Percentiles rank a stretch among this genome's conserved stretches.
Evolutionary conservation across 805 yeast species (phyloP).

Genomic region (Priceomyces castillae): DNA sequence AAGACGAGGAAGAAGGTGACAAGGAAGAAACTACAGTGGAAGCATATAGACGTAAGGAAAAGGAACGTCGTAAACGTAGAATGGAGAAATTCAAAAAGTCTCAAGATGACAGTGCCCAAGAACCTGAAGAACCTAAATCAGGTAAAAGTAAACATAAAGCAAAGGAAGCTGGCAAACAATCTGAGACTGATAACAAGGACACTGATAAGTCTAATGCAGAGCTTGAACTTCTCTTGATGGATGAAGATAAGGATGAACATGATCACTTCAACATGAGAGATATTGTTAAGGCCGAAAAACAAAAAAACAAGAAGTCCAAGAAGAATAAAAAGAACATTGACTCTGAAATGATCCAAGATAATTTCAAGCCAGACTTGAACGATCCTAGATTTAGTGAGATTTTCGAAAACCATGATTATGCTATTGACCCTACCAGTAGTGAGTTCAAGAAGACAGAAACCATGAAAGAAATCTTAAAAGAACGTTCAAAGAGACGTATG

Average conservation of each 20-base stretch:
- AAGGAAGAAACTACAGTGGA: slow-evolving; percentile 74
- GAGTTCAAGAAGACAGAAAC: slow-evolving; percentile 85
- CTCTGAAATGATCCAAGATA: slow-evolving; percentile 45
- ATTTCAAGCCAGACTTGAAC: slow-evolving; percentile 64
- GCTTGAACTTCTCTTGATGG: slow-evolving; percentile 71
- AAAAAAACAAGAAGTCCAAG: slow-evolving; percentile 41
- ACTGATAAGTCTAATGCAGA: slow-evolving; percentile 51
- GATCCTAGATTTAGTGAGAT: slow-evolving; percentile 89
- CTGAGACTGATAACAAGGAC: slow-evolving; percentile 16
- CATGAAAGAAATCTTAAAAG: slow-evolving; percentile 78
- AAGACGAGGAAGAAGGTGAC: slow-evolving; percentile 35
- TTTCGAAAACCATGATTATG: slow-evolving; percentile 86
- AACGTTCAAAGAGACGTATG: slow-evolving; percentile 56
- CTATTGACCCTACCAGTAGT: slow-evolving; percentile 91
- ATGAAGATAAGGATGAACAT: slow-evolving; percentile 44
- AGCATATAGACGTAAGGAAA: slow-evolving; percentile 80
- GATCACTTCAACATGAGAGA: slow-evolving; percentile 79
- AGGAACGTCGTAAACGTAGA: slow-evolving; percentile 86
- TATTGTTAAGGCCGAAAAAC: slow-evolving; percentile 69
- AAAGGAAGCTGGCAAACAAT: slow-evolving; percentile 7
- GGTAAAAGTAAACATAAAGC: not conserved
- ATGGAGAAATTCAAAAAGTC: slow-evolving; percentile 69
- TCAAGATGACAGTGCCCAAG: slow-evolving; percentile 39
- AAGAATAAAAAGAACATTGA: slow-evolving; percentile 50
- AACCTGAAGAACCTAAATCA: slow-evolving; percentile 9